These are phyloP conservation scores for Neurospora pannonica DNA, from an alignment of 495 filamentous ascomycete genomes.

Conservation along the genomic window DNA sequence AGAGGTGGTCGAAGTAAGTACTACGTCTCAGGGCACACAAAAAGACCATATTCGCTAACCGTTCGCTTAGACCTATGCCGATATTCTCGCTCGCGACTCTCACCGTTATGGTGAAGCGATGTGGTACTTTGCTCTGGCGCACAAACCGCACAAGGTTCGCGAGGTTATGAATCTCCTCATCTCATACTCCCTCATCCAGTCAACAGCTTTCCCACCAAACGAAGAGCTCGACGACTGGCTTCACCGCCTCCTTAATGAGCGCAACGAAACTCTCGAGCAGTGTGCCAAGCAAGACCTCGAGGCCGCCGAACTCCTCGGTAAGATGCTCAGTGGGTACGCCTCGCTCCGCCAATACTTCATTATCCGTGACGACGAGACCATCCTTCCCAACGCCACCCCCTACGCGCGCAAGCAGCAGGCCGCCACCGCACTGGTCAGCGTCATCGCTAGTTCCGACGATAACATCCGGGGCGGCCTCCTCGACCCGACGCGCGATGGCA, in stretches of 20 bases:
- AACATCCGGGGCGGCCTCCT: conserved; percentile 83
- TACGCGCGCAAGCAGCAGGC: conserved; percentile 53
- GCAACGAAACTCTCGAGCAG: conserved; percentile 53
- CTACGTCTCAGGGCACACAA: neutral
- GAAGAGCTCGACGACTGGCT: conserved; percentile 61
- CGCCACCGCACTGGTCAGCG: conserved; percentile 59
- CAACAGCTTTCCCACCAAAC: conserved; percentile 61
- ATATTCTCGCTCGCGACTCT: conserved; percentile 53
- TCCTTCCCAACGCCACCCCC: conserved; percentile 29
- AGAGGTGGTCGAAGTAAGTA: conserved; percentile 64
- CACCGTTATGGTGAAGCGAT: conserved; percentile 72
- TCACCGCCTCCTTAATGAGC: conserved; percentile 51
- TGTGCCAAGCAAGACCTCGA: conserved; percentile 60
- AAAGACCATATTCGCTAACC: conserved; percentile 16
- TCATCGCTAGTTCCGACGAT: conserved; percentile 74
- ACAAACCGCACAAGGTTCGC: conserved; percentile 62
- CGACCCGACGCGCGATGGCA: conserved; percentile 64
- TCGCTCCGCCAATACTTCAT: conserved; percentile 82
- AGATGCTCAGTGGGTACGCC: conserved; percentile 82
- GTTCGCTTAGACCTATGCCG: conserved; percentile 60
- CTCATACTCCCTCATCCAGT: conserved; percentile 75
- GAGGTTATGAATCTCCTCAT: conserved; percentile 78
- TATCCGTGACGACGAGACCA: conserved; percentile 50
- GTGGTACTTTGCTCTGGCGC: conserved; percentile 77
- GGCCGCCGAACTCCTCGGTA: conserved; percentile 69